These are phyloP conservation scores for Lolium rigidum DNA, from an alignment of 176 grass and related monocot species.

Conservation along the genomic window DNA sequence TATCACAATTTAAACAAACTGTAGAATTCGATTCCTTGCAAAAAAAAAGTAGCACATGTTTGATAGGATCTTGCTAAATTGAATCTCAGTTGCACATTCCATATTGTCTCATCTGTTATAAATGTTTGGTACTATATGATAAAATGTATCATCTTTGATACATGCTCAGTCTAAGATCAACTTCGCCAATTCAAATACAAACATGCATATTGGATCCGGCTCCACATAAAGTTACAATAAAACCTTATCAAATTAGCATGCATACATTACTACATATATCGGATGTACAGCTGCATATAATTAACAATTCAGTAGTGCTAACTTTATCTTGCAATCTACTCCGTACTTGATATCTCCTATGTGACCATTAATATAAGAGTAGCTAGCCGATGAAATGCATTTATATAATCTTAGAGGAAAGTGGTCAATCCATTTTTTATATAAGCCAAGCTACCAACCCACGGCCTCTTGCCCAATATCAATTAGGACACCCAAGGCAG, in stretches of 20 bases:
- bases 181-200: background rate
- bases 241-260: background rate
- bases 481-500: no score
- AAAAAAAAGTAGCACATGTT: background rate
- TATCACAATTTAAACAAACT: background rate
- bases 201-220: background rate
- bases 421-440: no score
- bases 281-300: background rate
- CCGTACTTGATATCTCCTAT: background rate
- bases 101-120: background rate
- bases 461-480: no score
- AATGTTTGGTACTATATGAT: background rate
- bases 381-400: no score
- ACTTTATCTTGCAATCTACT: background rate
- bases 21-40: background rate
- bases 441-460: no score
- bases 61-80: background rate
- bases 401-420: no score
- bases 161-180: background rate
- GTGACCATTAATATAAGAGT: no score
- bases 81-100: background rate
- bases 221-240: background rate
- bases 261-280: background rate
- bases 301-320: background rate
- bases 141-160: background rate